Conservation (phyloP, 352 stramenopile species). For the Globisporangium canariense region DNA sequence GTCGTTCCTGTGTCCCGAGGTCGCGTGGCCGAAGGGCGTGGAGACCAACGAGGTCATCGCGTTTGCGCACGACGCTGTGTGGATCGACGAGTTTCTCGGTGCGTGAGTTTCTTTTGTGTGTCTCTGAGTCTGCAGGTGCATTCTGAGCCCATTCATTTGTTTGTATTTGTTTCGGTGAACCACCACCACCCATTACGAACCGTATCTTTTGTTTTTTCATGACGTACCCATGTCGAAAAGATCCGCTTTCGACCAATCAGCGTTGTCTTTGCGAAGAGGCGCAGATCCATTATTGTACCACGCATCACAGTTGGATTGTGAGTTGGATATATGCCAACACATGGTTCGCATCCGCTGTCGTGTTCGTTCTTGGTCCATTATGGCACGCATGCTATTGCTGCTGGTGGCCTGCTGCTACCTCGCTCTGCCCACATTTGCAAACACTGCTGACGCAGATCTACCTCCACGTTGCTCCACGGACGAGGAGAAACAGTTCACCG, state of each 20-base stretch:
- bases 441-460: not conserved
- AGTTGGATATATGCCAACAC: not conserved
- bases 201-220: not conserved
- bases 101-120: not conserved
- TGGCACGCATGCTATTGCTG: not conserved
- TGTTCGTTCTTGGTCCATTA: too few species aligned
- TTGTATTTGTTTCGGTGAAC: not conserved
- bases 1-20: not conserved
- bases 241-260: not conserved
- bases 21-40: not conserved
- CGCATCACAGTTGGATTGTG: not conserved
- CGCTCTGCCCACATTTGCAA: not conserved
- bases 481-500: conserved; percentile 43
- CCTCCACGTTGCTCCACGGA: conserved; percentile 13
- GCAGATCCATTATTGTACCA: not conserved
- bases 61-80: conserved; percentile 3
- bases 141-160: not conserved
- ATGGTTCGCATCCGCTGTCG: not conserved
- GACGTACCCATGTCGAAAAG: not conserved
- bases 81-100: conserved; percentile 4
- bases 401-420: not conserved
- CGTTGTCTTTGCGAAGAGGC: not conserved
- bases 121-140: not conserved
- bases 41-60: conserved; percentile 3
- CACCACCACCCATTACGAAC: not conserved